Percentiles rank a stretch among this genome's conserved stretches.
Evolutionary conservation across 202 grass and related monocot species (phyloP).

Genomic region (Zizania palustris): DNA sequence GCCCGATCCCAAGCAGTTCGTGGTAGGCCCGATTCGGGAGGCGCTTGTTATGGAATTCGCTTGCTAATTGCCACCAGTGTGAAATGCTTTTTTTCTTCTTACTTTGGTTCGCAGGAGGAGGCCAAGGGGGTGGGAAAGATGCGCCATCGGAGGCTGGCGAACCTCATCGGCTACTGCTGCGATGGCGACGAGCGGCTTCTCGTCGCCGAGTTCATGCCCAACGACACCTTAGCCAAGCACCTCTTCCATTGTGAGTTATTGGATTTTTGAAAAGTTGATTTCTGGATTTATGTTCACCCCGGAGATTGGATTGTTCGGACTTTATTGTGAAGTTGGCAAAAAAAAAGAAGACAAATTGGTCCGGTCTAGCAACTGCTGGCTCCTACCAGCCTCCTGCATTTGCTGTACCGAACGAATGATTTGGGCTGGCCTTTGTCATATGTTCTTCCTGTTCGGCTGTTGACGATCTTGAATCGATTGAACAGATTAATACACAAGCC

Average conservation of each 20-base stretch:
- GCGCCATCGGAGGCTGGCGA: conserved; percentile 72
- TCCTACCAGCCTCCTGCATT: conserved; percentile 31
- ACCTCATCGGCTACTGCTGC: conserved; percentile 98
- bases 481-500: neutral
- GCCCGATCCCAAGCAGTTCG: conserved; percentile 98
- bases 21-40: conserved; percentile 45
- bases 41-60: conserved; percentile 6
- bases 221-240: conserved; percentile 96
- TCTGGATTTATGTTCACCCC: conserved; percentile 1
- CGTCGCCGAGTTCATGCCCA: conserved; percentile 94
- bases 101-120: conserved; percentile 71
- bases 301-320: neutral
- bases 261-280: neutral
- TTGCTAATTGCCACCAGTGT: neutral
- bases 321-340: conserved; percentile 25
- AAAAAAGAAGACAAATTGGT: conserved; percentile 30
- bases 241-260: conserved; percentile 87
- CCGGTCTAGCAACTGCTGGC: conserved; percentile 41
- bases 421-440: conserved; percentile 20
- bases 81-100: neutral
- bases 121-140: conserved; percentile 86
- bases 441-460: conserved; percentile 12
- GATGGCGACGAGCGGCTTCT: conserved; percentile 95
- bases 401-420: conserved; percentile 56
- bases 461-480: conserved; percentile 24